These are phyloP conservation scores for Cryptosporidium andersoni DNA, from an alignment of 169 alveolate genomes.

Conservation along the genomic window DNA sequence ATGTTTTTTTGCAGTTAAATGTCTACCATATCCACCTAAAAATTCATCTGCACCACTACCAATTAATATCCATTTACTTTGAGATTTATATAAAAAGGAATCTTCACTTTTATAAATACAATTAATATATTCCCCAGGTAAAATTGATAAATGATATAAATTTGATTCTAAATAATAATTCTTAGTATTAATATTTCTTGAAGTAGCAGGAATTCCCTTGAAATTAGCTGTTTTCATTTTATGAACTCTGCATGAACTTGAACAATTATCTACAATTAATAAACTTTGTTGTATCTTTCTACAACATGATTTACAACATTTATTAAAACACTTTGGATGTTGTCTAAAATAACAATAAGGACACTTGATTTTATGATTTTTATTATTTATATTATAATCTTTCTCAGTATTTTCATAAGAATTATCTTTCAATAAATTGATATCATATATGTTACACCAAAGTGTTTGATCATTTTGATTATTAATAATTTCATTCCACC, in stretches of 20 bases:
- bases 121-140: conserved; percentile 10
- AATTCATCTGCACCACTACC: conserved; percentile 94
- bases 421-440: not conserved
- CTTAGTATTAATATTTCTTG: conserved; percentile 44
- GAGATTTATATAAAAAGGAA: not conserved
- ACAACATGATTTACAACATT: conserved; percentile 68
- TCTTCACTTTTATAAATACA: not conserved
- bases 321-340: conserved; percentile 55
- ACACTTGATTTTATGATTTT: conserved; percentile 28
- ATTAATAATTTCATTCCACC: conserved; percentile 52
- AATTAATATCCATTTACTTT: conserved; percentile 50
- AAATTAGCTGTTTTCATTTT: conserved; percentile 47
- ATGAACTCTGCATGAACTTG: conserved; percentile 41
- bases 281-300: conserved; percentile 45
- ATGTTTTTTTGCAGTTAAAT: conserved; percentile 80
- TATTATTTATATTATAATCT: conserved; percentile 11
- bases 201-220: conserved; percentile 49
- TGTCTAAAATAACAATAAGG: conserved; percentile 45
- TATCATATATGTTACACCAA: conserved; percentile 18
- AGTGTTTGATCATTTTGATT: not conserved
- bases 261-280: not conserved
- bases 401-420: not conserved
- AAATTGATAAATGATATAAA: not conserved
- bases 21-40: conserved; percentile 90
- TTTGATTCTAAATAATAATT: conserved; percentile 22